Evolutionary conservation across 2,329 filamentous ascomycete species (phyloP).

Genomic region (Tolypocladium cylindrosporum): DNA sequence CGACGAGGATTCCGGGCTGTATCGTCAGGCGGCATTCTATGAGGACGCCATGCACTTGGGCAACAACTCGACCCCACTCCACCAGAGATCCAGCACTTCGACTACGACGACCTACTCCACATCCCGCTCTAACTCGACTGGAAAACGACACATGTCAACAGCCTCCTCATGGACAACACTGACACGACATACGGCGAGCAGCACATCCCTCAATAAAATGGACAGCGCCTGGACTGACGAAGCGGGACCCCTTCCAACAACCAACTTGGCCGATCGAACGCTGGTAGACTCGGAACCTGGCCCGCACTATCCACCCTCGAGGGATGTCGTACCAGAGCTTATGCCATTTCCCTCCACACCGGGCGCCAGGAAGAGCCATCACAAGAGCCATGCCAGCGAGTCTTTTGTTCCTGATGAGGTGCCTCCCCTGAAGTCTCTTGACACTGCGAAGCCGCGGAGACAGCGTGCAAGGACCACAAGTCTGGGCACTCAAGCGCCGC

Average conservation of each 20-base stretch:
- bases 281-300: conserved; percentile 6
- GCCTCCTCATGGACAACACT: conserved; percentile 43
- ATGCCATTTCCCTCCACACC: conserved; percentile 14
- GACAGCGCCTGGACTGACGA: conserved; percentile 18
- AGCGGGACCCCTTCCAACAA: conserved; percentile 19
- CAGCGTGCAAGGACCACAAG: conserved; percentile 36
- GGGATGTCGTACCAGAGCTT: conserved; percentile 25
- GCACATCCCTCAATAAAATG: conserved; percentile 30
- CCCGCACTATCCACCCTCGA: conserved; percentile 11
- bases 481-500: conserved; percentile 28
- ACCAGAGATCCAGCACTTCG: conserved; percentile 43
- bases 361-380: conserved; percentile 14
- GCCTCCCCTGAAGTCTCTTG: conserved; percentile 18
- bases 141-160: conserved; percentile 42
- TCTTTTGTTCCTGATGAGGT: conserved; percentile 20
- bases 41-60: conserved; percentile 8
- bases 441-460: conserved; percentile 20
- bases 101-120: conserved; percentile 42
- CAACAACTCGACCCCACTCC: conserved; percentile 11
- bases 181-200: conserved; percentile 44
- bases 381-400: conserved; percentile 28
- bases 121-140: conserved; percentile 34
- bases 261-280: conserved; percentile 11
- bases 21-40: conserved; percentile 7
- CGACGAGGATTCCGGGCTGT: conserved; percentile 12